Base-by-base conservation (phyloP, 352 stramenopile species). In the Saprolegnia diclina region DNA sequence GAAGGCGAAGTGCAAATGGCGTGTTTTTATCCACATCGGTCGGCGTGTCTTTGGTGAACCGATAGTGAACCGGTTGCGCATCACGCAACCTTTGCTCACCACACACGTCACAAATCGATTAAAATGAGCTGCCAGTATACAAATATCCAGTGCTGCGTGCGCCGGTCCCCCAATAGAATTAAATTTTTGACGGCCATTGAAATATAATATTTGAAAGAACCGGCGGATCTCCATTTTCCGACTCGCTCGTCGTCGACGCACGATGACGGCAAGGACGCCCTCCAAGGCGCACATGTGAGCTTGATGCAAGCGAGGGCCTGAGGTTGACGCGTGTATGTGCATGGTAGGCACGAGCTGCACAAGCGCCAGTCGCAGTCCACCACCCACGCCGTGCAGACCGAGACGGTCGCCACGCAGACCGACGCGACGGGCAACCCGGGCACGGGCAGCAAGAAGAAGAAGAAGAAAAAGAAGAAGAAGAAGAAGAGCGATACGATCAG, bases 401-500 rank as follows among this genome's bases (percentile, higher is more conserved):
- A 52, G 24, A 52, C 57, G 21, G 45, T 65, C 21, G 57, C 57
- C 19, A 65, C 57, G 26, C 57, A 65, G 45, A 65, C 57, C 32
- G 57, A 65, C 21, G 57, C 52, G 40, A 22, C 35, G 53, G 57
- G 32, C 40, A 42, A 52, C 52, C 52, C 52, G 24, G 52, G 52
- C 19, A 59, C 52, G 24, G 52, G 32, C 22, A 40, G 19, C 19
- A 72, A 73, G 38, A 67, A 73, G 44, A 73, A 75, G 44, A 77
- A 75, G 42, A 77, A 75, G 69, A 78, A 56, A 73, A 72, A 38
- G 67, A 69, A 69, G 46, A 69, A 69, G 45, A 69, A 69, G 63
- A 69, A 69, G 46, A 69, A 69, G 50, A 52, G 22, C 18, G 63
- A 52, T 16, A 46, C 26, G 5, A 45, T 61, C 10, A 40, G 18